phyloP scores from a whole-genome alignment of 495 filamentous ascomycete genomes.

The Massariosphaeria phaeospora region DNA sequence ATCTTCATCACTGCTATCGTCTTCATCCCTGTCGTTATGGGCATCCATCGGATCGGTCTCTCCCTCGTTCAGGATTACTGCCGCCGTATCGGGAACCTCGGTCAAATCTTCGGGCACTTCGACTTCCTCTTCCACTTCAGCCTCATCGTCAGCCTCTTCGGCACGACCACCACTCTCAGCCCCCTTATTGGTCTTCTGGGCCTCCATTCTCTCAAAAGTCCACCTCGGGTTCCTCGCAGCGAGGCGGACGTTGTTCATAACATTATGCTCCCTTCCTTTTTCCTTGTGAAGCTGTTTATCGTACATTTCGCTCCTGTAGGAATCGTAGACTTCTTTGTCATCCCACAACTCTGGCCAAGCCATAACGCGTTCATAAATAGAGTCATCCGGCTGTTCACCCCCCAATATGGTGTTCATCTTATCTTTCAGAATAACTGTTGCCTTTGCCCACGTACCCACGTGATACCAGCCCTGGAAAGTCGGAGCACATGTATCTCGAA shows the following conservation, averaged over 20 bases:
- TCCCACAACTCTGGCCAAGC: constrained; percentile 39
- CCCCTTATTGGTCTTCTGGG: not conserved
- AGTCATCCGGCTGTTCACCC: constrained; percentile 43
- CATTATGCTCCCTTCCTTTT: constrained; percentile 16
- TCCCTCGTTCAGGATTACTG: constrained; percentile 20
- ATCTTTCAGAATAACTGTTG: constrained; percentile 75
- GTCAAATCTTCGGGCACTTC: constrained; percentile 19
- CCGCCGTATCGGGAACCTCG: constrained; percentile 15
- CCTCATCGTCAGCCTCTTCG: constrained; percentile 1
- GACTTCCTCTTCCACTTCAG: constrained; percentile 8
- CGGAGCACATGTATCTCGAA: constrained; percentile 42
- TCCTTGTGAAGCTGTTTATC: not conserved
- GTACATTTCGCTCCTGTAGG: constrained; percentile 7
- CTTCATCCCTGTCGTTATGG: constrained; percentile 9
- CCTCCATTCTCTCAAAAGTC: constrained; percentile 24
- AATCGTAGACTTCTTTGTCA: constrained; percentile 11
- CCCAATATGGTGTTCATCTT: constrained; percentile 52
- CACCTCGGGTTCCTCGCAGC: constrained; percentile 16
- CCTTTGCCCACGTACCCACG: constrained; percentile 71
- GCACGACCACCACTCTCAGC: not conserved
- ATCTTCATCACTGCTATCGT: constrained; percentile 12
- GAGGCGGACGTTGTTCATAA: constrained; percentile 10
- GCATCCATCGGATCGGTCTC: constrained; percentile 6
- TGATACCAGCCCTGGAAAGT: constrained; percentile 73
- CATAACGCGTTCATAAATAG: constrained; percentile 47